These are phyloP conservation scores for Cladosporium phlei DNA, from an alignment of 2,329 filamentous ascomycete species.

Conservation along the genomic window DNA sequence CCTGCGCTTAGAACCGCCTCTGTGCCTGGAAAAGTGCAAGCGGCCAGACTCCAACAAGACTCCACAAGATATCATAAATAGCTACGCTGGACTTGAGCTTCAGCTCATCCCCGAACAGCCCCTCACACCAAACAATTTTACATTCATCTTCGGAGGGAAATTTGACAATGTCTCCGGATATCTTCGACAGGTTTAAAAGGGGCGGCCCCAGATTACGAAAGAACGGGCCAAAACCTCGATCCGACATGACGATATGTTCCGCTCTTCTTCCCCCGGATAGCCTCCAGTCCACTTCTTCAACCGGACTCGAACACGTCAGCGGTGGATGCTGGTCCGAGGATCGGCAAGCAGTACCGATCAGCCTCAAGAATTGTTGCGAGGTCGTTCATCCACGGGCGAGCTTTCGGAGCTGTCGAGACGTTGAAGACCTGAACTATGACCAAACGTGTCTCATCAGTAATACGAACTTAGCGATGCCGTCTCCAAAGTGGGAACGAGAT, in stretches of 20 bases:
- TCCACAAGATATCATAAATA: no score
- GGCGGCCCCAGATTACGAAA: background rate
- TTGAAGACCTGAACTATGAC: background rate
- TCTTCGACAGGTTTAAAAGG: background rate
- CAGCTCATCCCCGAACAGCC: no score
- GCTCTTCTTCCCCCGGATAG: background rate
- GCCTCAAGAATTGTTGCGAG: background rate
- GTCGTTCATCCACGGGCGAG: background rate
- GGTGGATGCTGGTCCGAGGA: background rate
- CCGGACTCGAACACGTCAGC: background rate
- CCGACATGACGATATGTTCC: background rate
- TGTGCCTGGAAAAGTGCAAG: no score
- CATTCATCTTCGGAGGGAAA: no score
- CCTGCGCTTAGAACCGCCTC: no score
- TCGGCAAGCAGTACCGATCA: background rate
- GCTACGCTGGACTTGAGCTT: no score
- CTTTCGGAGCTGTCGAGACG: background rate
- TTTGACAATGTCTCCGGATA: background rate
- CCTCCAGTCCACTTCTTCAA: background rate
- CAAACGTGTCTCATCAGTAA: background rate
- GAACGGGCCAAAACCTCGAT: background rate
- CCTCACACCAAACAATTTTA: no score
- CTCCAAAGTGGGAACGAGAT: no score
- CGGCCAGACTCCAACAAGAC: no score
- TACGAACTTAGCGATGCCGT: no score